Conservation (phyloP, 305 asterid genomes). For the Fraxinus velutina region DNA sequence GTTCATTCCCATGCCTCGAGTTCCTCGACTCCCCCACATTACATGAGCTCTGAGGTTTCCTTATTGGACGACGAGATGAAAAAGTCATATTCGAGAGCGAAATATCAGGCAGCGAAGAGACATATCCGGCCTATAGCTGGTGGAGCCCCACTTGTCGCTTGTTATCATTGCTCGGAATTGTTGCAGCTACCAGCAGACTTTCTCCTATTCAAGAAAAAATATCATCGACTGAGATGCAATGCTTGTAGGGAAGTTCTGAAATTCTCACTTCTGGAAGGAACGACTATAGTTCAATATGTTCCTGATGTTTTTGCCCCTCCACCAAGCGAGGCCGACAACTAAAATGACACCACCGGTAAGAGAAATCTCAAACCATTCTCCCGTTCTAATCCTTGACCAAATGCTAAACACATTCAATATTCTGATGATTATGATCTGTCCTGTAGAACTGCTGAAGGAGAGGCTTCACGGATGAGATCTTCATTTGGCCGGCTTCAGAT, state of each 20-base stretch:
- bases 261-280: slow-evolving; percentile 47
- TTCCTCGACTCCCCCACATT: slow-evolving; percentile 49
- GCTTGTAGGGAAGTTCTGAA: slow-evolving; percentile 54
- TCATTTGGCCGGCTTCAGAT: too few relatives aligned
- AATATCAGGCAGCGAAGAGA: slow-evolving; percentile 34
- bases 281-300: slow-evolving; percentile 44
- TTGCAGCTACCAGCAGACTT: slow-evolving; percentile 76
- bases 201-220: slow-evolving; percentile 45
- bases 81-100: slow-evolving; percentile 40
- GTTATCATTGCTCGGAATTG: slow-evolving; percentile 62
- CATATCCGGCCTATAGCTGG: slow-evolving; percentile 69
- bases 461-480: too few relatives aligned
- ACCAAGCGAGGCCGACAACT: slow-evolving; percentile 38
- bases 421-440: too few relatives aligned
- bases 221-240: slow-evolving; percentile 63
- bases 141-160: slow-evolving; percentile 68
- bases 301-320: slow-evolving; percentile 46
- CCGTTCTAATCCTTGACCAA: slow-evolving; percentile 6
- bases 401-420: too few relatives aligned
- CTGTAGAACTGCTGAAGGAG: too few relatives aligned
- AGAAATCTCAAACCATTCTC: slow-evolving; percentile 29
- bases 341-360: slow-evolving; percentile 1
- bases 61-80: slow-evolving; percentile 36
- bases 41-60: slow-evolving; percentile 45
- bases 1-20: slow-evolving; percentile 30